Conservation (phyloP, 257 asterid species). For the Mentha longifolia region DNA sequence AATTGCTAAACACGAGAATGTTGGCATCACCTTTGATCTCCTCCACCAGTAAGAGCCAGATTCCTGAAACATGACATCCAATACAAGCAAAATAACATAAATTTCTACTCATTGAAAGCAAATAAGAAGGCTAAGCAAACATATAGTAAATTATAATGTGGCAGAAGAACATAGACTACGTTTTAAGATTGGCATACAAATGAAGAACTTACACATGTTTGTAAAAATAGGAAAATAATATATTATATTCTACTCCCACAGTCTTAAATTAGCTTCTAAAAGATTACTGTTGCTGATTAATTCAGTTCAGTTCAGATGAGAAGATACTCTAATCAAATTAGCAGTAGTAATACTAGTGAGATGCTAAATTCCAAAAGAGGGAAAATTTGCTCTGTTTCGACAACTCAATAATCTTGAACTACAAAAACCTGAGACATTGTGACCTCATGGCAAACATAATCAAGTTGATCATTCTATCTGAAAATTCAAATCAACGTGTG, state of each 20-base stretch:
- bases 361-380: constrained; percentile 8
- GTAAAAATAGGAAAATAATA: not conserved
- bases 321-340: not conserved
- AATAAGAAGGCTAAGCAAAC: not conserved
- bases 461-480: not conserved
- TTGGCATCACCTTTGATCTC: constrained; percentile 40
- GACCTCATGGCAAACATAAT: not conserved
- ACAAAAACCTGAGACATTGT: not conserved
- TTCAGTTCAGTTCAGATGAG: not conserved
- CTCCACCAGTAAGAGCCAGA: constrained; percentile 46
- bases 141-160: not conserved
- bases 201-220: not conserved
- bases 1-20: constrained; percentile 20
- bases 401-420: constrained; percentile 11
- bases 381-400: not conserved
- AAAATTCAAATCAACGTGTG: not conserved
- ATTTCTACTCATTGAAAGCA: not conserved
- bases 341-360: not conserved
- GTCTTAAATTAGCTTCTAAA: not conserved
- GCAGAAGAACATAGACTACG: not conserved
- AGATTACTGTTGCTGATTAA: not conserved
- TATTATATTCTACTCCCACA: no score
- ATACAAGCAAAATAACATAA: constrained; percentile 3
- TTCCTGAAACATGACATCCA: constrained; percentile 46
- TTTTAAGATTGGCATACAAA: not conserved